Evolutionary conservation across 208 protist species (phyloP).

Genomic region (Leptomonas pyrrhocoris): DNA sequence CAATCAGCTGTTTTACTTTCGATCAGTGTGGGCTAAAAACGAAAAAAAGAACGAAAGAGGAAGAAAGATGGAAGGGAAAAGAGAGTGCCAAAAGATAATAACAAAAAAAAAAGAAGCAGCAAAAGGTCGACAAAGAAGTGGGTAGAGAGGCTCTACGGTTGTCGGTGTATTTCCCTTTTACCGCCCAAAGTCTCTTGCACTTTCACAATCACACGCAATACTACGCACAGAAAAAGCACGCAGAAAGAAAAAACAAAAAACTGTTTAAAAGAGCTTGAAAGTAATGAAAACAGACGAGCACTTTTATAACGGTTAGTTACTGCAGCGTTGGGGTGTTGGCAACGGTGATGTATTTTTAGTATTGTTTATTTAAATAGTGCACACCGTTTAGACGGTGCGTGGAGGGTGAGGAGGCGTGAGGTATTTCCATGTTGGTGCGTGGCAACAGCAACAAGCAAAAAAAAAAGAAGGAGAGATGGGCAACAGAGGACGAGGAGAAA

Average conservation of each 20-base stretch:
- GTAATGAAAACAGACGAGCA: conserved; percentile 10
- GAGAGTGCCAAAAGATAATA: background rate
- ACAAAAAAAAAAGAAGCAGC: conserved; percentile 1
- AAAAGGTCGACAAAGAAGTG: conserved; percentile 10
- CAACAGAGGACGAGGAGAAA: background rate
- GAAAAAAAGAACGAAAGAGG: background rate
- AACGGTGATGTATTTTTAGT: background rate
- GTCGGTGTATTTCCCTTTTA: conserved; percentile 5
- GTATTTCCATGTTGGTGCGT: no score
- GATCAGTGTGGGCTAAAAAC: background rate
- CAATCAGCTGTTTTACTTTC: background rate
- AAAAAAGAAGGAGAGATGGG: background rate
- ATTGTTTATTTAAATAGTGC: background rate
- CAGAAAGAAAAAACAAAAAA: background rate
- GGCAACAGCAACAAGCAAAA: conserved; percentile 5
- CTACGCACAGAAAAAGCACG: background rate
- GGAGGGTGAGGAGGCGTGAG: no score
- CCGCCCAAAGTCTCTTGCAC: background rate
- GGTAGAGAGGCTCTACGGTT: background rate
- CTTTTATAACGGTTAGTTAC: conserved; percentile 9
- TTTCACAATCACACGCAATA: background rate
- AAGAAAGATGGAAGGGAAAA: background rate
- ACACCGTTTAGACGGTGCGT: background rate
- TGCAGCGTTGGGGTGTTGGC: background rate
- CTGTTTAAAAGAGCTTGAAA: conserved; percentile 1